Evolutionary conservation across 73 alveolate genomes (phyloP).

Genomic region (Paramecium sexaurelia): DNA sequence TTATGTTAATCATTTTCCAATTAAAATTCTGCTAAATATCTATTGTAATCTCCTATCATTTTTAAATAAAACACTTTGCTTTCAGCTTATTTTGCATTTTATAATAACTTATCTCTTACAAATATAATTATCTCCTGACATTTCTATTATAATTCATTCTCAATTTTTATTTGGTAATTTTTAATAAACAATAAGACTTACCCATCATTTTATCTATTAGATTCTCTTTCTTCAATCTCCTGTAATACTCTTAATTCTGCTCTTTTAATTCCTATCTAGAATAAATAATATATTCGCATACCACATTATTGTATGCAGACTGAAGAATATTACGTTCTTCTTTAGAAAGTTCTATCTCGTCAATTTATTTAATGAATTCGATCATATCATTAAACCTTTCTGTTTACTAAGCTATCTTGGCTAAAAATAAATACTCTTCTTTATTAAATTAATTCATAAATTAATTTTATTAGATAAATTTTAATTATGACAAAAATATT

Average conservation of each 20-base stretch:
- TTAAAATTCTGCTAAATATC: constrained; percentile 92
- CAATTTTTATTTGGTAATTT: constrained; percentile 79
- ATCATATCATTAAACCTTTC: constrained; percentile 19
- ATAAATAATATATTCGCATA: background rate
- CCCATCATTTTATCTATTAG: constrained; percentile 78
- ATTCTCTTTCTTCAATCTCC: constrained; percentile 81
- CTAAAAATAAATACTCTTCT: constrained; percentile 26
- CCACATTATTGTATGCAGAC: constrained; percentile 2
- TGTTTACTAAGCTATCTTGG: background rate
- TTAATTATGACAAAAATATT: background rate
- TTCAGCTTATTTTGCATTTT: constrained; percentile 79
- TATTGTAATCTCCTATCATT: constrained; percentile 96
- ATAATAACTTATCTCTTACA: constrained; percentile 76
- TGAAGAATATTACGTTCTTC: background rate
- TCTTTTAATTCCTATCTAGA: constrained; percentile 81
- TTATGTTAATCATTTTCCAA: constrained; percentile 82
- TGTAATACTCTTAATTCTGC: constrained; percentile 88
- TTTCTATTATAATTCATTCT: constrained; percentile 76
- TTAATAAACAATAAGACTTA: constrained; percentile 75
- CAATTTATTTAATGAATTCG: background rate
- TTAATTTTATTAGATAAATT: background rate
- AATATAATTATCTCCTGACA: constrained; percentile 81
- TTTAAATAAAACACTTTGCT: constrained; percentile 86
- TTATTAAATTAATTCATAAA: constrained; percentile 27
- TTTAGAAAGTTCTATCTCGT: background rate